A percentile compares a stretch with the other conserved stretches of the same genome.
phyloP scores from a whole-genome alignment of 2,329 filamentous ascomycete species.

The Catunica adiposa region DNA sequence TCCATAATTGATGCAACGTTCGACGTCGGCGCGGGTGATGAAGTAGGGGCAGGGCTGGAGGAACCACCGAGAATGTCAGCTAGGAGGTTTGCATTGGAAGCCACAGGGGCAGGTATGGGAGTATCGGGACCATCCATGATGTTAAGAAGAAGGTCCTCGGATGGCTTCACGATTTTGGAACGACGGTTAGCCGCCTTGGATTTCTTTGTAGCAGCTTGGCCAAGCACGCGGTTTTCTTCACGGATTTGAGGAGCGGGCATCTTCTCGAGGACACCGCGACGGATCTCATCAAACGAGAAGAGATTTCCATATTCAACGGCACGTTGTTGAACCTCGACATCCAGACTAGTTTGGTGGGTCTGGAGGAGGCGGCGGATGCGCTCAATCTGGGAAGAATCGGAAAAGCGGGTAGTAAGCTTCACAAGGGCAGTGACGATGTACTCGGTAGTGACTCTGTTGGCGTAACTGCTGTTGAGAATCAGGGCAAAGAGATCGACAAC shows the following conservation, averaged over 20 bases:
- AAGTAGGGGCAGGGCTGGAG: slow-evolving; percentile 27
- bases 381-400: slow-evolving; percentile 71
- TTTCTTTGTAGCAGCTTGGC: slow-evolving; percentile 51
- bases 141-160: slow-evolving; percentile 82
- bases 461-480: slow-evolving; percentile 89
- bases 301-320: slow-evolving; percentile 90
- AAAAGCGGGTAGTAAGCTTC: slow-evolving; percentile 81
- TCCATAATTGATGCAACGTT: slow-evolving; percentile 72
- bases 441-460: slow-evolving; percentile 77
- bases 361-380: slow-evolving; percentile 65
- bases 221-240: slow-evolving; percentile 81
- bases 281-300: slow-evolving; percentile 78
- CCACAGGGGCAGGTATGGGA: slow-evolving; percentile 34
- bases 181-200: slow-evolving; percentile 57
- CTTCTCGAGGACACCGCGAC: slow-evolving; percentile 80
- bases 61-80: slow-evolving; percentile 78
- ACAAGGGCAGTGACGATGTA: slow-evolving; percentile 92
- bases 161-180: slow-evolving; percentile 62
- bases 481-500: slow-evolving; percentile 83
- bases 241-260: slow-evolving; percentile 97
- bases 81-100: slow-evolving; percentile 68
- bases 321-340: slow-evolving; percentile 90
- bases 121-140: slow-evolving; percentile 48
- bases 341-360: slow-evolving; percentile 67
- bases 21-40: slow-evolving; percentile 35